These are phyloP conservation scores for Claviceps capensis DNA, from an alignment of 2,329 filamentous ascomycete species.

Conservation along the genomic window DNA sequence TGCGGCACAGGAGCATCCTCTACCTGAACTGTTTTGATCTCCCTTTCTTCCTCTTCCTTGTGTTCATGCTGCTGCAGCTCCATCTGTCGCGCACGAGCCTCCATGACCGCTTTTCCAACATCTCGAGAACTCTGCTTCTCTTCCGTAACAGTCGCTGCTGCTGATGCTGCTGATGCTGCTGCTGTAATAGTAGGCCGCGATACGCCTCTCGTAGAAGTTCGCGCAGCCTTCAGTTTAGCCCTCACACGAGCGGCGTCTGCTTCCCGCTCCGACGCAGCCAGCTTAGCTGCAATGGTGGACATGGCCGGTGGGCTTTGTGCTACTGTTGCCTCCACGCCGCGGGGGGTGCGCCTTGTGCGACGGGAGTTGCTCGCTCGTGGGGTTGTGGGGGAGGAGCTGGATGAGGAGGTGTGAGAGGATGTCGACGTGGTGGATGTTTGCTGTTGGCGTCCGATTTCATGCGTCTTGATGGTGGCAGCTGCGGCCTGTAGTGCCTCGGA, in stretches of 20 bases:
- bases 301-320: conserved; percentile 46
- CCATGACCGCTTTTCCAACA: too few species aligned
- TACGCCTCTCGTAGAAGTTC: conserved; percentile 19
- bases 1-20: not conserved
- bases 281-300: conserved; percentile 47
- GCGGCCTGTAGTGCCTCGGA: not conserved
- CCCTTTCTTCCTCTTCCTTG: not conserved
- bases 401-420: not conserved
- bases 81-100: not conserved
- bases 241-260: conserved; percentile 49
- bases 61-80: not conserved
- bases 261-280: conserved; percentile 49
- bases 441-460: not conserved
- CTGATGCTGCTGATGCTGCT: not conserved
- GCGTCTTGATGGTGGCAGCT: not conserved
- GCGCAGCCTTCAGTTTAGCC: conserved; percentile 45
- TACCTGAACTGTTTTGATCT: too few species aligned
- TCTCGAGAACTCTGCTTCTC: not conserved
- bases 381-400: not conserved
- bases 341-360: not conserved
- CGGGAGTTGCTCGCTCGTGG: not conserved
- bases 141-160: not conserved
- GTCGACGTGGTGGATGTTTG: not conserved
- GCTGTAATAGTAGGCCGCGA: conserved; percentile 15
- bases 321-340: conserved; percentile 7